Evolutionary conservation across 1,284 basidiomycete species (phyloP).

Genomic region (Ceratobasidium sp.): DNA sequence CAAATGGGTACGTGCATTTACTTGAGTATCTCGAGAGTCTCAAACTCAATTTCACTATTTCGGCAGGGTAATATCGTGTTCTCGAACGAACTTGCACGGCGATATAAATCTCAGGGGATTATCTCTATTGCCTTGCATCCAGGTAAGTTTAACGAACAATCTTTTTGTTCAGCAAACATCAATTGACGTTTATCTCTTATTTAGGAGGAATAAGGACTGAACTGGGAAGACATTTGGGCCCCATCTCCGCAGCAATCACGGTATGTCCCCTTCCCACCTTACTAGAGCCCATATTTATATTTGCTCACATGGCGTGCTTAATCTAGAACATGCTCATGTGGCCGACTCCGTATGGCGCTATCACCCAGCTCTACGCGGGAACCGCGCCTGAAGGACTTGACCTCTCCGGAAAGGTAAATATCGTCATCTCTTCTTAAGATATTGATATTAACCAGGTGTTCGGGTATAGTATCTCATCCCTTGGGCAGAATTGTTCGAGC

Average conservation of each 20-base stretch:
- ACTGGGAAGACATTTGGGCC: constrained; percentile 51
- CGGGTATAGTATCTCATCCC: constrained; percentile 35
- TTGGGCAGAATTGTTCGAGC: constrained; percentile 10
- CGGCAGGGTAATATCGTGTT: constrained; percentile 56
- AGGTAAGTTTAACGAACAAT: constrained; percentile 44
- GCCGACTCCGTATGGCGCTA: constrained; percentile 35
- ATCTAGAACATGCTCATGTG: constrained; percentile 34
- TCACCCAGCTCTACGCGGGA: constrained; percentile 47
- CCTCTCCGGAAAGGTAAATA: constrained; percentile 42
- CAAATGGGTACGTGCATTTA: constrained; percentile 28
- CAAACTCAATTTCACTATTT: neutral
- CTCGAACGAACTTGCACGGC: constrained; percentile 56
- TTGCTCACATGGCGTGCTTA: neutral
- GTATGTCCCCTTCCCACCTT: neutral
- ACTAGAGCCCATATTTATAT: neutral
- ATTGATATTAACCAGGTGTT: neutral
- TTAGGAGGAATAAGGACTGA: constrained; percentile 47
- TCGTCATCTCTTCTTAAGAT: neutral
- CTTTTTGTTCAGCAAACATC: neutral
- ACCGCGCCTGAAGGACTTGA: constrained; percentile 37
- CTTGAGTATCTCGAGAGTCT: neutral
- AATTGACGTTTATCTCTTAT: neutral
- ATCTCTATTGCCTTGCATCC: constrained; percentile 58
- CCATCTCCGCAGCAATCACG: neutral
- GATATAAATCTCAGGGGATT: constrained; percentile 58